Evolutionary conservation across 1,284 basidiomycete genomes (phyloP).

Genomic region (Cutaneotrichosporon mucoides): DNA sequence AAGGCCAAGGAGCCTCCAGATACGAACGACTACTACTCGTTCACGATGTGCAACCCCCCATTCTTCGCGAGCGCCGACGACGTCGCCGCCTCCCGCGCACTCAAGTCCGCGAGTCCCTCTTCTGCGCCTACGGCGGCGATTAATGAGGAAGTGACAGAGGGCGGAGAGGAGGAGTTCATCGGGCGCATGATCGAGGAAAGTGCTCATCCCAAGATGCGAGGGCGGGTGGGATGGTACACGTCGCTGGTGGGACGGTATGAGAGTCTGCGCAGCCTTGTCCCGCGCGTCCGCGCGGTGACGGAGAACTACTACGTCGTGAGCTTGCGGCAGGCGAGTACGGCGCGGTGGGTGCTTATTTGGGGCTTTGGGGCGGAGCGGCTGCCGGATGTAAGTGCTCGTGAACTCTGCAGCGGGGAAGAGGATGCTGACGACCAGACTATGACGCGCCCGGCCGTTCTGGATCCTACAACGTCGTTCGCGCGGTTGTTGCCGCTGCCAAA

Average conservation of each 20-base stretch:
- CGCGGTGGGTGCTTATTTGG: constrained; percentile 87
- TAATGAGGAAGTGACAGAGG: constrained; percentile 78
- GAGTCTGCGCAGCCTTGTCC: constrained; percentile 63
- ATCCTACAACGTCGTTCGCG: constrained; percentile 53
- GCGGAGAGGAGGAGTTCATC: constrained; percentile 81
- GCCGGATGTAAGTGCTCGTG: constrained; percentile 63
- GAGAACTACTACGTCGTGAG: constrained; percentile 79
- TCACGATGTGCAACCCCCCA: constrained; percentile 93
- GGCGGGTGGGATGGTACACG: constrained; percentile 63
- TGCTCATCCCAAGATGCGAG: constrained; percentile 41
- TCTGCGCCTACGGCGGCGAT: constrained; percentile 77
- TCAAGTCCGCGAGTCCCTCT: constrained; percentile 45
- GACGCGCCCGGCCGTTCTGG: constrained; percentile 27
- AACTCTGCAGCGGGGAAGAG: too few species aligned
- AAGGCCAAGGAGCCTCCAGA: too few species aligned
- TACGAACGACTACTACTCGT: constrained; percentile 33
- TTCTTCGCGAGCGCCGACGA: constrained; percentile 67
- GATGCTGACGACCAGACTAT: constrained; percentile 15
- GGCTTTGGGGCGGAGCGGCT: constrained; percentile 62
- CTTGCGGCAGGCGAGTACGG: constrained; percentile 77
- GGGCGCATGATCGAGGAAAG: constrained; percentile 73
- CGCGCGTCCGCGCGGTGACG: constrained; percentile 60
- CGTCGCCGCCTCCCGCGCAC: too few species aligned
- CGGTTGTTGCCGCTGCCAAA: constrained; percentile 54
- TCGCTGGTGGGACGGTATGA: constrained; percentile 84